Evolutionary conservation across 2,329 filamentous ascomycete genomes (phyloP).

Genomic region (Botrytis aclada): DNA sequence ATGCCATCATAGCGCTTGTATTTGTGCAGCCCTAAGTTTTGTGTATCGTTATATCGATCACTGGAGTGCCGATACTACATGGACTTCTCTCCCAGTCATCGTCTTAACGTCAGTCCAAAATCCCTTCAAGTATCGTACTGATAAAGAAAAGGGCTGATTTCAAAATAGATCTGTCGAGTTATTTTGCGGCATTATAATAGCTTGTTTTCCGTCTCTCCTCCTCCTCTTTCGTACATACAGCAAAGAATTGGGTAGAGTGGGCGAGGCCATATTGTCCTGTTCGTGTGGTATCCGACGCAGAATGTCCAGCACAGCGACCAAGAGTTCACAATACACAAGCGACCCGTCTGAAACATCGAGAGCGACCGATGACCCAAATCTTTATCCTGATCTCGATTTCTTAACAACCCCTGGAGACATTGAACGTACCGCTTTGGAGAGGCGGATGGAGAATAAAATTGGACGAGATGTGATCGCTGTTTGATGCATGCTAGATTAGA

Average conservation of each 20-base stretch:
- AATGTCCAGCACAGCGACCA: fast-evolving
- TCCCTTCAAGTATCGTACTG: not conserved
- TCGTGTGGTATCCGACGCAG: fast-evolving
- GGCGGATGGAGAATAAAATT: not conserved
- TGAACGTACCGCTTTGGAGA: fast-evolving
- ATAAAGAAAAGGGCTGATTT: not conserved
- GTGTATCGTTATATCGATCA: not conserved
- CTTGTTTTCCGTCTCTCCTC: not conserved
- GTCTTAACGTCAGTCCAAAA: not conserved
- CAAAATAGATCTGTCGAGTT: not conserved
- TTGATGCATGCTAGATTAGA: too few relatives aligned
- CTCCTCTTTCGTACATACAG: fast-evolving
- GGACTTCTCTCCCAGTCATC: fast-evolving
- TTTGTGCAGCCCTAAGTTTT: fast-evolving
- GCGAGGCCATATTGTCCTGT: fast-evolving
- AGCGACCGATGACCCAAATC: fast-evolving
- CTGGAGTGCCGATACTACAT: not conserved
- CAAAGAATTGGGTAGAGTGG: fast-evolving
- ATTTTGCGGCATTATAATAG: not conserved
- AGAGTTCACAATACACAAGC: fast-evolving
- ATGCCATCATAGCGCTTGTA: fast-evolving
- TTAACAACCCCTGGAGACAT: not conserved
- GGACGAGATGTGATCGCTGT: not conserved
- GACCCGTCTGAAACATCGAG: not conserved
- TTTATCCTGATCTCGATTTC: not conserved